These are phyloP conservation scores for Talaromyces wortmannii DNA, from an alignment of 495 filamentous ascomycete species.

Conservation along the genomic window DNA sequence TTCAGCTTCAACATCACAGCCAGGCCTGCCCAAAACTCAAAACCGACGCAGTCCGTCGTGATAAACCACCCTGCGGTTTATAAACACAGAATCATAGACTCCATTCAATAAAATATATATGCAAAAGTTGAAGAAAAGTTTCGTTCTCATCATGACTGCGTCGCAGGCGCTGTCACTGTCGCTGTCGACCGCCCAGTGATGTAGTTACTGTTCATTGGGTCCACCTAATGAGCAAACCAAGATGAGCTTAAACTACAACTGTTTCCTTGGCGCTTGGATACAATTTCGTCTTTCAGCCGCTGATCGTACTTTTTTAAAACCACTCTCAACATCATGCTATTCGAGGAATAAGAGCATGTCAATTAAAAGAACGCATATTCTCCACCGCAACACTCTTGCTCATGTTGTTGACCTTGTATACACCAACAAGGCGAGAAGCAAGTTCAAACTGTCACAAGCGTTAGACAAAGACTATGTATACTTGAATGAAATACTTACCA, in stretches of 20 bases:
- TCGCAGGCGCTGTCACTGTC: background rate
- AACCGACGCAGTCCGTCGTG: background rate
- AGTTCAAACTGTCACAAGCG: conserved; percentile 66
- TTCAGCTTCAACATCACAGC: background rate
- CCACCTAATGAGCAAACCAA: too few relatives aligned
- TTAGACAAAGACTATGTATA: background rate
- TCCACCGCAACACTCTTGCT: conserved; percentile 96
- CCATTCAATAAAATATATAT: background rate
- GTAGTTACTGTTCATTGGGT: too few relatives aligned
- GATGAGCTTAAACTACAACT: too few relatives aligned
- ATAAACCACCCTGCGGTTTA: background rate
- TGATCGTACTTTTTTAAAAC: too few relatives aligned
- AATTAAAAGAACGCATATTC: too few relatives aligned
- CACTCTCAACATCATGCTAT: too few relatives aligned
- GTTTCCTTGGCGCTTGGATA: too few relatives aligned
- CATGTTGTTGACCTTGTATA: conserved; percentile 99
- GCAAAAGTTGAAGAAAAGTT: background rate
- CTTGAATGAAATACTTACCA: conserved; percentile 41
- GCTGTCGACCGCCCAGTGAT: conserved; percentile 40
- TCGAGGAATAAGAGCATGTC: too few relatives aligned
- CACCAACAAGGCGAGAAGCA: conserved; percentile 83
- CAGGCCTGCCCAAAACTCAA: background rate
- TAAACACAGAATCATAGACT: background rate
- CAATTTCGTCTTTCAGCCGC: too few relatives aligned
- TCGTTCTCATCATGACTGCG: background rate